Percentiles rank a stretch among this genome's conserved stretches.
These are phyloP conservation scores for Ottelia alismoides DNA, from an alignment of 106 monocot species.

Conservation along the genomic window DNA sequence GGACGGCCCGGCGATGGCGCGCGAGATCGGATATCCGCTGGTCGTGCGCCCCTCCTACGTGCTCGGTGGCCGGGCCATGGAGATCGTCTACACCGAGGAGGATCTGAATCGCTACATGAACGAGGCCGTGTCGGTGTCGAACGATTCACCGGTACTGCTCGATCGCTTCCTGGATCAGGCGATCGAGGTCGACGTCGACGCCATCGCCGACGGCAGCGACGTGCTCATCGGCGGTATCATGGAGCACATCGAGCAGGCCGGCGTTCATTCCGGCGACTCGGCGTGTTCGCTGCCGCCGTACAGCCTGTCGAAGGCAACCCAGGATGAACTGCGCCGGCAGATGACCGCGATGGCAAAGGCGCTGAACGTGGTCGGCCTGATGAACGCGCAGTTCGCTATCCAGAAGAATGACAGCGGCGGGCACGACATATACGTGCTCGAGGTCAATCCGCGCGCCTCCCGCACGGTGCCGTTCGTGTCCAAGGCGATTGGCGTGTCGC, in stretches of 20 bases:
- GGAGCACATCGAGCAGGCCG: constrained; percentile 90
- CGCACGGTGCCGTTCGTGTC: no score
- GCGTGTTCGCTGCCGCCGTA: constrained; percentile 73
- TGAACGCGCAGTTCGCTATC: constrained; percentile 83
- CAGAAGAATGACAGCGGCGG: no score
- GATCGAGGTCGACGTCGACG: constrained; percentile 66
- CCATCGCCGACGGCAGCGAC: constrained; percentile 47
- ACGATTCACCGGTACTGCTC: constrained; percentile 48
- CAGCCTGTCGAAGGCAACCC: constrained; percentile 34
- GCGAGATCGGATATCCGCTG: constrained; percentile 13
- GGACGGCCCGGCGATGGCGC: constrained; percentile 45
- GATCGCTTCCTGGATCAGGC: constrained; percentile 17
- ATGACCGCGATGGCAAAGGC: constrained; percentile 44
- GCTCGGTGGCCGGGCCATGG: constrained; percentile 76
- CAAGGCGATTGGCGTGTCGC: constrained; percentile 63
- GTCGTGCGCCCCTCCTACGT: constrained; percentile 4
- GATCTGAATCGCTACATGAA: constrained; percentile 53
- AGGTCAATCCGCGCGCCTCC: no score
- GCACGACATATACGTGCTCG: constrained; percentile 64
- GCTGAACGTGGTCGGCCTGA: constrained; percentile 59
- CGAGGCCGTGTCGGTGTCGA: constrained; percentile 65
- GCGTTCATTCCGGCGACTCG: no score
- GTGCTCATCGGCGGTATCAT: constrained; percentile 89
- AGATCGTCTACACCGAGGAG: constrained; percentile 66
- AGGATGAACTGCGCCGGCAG: constrained; percentile 43